Evolutionary conservation across 1,284 basidiomycete genomes (phyloP).

Genomic region (Puccinia sorghi): DNA sequence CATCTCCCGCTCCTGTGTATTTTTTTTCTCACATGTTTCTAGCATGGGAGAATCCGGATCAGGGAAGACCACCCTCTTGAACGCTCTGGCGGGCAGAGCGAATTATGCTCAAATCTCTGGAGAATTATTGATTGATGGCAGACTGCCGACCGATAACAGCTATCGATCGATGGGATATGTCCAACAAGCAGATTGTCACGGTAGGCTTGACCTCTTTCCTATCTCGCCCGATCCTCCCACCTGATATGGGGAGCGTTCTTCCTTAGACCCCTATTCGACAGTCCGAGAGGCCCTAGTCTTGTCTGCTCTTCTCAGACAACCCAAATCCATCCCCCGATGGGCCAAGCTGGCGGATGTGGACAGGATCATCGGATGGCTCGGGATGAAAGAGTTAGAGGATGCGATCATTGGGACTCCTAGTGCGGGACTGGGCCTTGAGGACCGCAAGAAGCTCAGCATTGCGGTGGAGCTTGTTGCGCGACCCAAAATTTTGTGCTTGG

Average conservation of each 20-base stretch:
- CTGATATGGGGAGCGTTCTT: background rate
- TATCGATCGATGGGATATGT: constrained; percentile 48
- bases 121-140: constrained; percentile 41
- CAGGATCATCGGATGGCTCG: constrained; percentile 38
- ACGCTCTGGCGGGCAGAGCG: constrained; percentile 33
- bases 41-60: constrained; percentile 50
- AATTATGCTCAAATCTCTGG: constrained; percentile 29
- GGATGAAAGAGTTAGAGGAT: constrained; percentile 27
- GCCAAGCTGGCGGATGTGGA: constrained; percentile 47
- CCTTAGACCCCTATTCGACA: constrained; percentile 35
- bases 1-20: background rate
- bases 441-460: constrained; percentile 46
- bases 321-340: constrained; percentile 34
- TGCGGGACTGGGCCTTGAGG: constrained; percentile 42
- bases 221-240: background rate
- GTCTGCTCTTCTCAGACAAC: constrained; percentile 45
- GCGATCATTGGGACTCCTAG: constrained; percentile 41
- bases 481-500: constrained; percentile 55
- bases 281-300: constrained; percentile 43
- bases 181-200: constrained; percentile 41
- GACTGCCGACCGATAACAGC: constrained; percentile 25
- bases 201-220: background rate
- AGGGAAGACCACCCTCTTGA: constrained; percentile 45
- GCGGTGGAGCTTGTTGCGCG: constrained; percentile 52
- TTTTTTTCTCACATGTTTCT: background rate